A percentile compares a stretch with the other conserved stretches of the same genome.
These are phyloP conservation scores for Phyllosticta citriasiana DNA, from an alignment of 2,329 filamentous ascomycete genomes.

Conservation along the genomic window DNA sequence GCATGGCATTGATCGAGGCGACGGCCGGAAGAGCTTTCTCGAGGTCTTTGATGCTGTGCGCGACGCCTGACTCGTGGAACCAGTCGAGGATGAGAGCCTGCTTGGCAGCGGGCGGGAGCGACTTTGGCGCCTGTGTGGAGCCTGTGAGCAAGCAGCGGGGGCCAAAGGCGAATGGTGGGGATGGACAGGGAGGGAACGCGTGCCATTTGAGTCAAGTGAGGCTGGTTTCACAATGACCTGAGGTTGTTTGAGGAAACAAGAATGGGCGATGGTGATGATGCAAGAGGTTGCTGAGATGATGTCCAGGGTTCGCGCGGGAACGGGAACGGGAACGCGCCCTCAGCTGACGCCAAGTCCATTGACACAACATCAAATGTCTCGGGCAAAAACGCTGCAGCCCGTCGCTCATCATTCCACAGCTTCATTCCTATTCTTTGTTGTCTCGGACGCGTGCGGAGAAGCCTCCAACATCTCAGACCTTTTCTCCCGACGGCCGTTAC, in stretches of 20 bases:
- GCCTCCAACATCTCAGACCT: background rate
- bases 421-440: background rate
- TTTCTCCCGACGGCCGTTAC: background rate
- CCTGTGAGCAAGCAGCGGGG: background rate
- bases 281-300: background rate
- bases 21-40: slow-evolving; percentile 54
- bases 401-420: background rate
- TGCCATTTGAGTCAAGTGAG: background rate
- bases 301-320: background rate
- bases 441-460: background rate
- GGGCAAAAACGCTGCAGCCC: background rate
- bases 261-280: background rate
- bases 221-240: background rate
- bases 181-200: background rate
- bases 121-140: slow-evolving; percentile 40
- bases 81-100: slow-evolving; percentile 48
- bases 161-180: background rate
- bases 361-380: background rate
- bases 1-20: slow-evolving; percentile 55
- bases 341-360: background rate
- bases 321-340: background rate
- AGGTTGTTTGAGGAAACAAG: background rate
- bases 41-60: slow-evolving; percentile 57
- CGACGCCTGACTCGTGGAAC: slow-evolving; percentile 50
- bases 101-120: slow-evolving; percentile 47